Percentiles rank a stretch among this genome's conserved stretches.
These are phyloP conservation scores for Quambalaria eucalypti DNA, from an alignment of 1,284 basidiomycete species.

Conservation along the genomic window DNA sequence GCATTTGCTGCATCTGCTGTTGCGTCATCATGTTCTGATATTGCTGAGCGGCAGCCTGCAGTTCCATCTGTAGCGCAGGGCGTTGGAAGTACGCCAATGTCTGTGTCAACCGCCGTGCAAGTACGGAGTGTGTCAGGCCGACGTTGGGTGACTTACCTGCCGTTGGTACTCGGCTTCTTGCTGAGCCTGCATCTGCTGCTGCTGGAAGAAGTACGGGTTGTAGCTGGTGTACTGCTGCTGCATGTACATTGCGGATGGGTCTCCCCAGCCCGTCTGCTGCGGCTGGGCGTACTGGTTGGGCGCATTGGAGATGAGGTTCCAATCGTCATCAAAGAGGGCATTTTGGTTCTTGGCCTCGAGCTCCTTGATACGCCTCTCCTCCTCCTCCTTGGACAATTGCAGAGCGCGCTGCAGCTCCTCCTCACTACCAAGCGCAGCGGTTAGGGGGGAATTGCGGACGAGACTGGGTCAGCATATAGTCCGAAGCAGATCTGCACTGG, in stretches of 20 bases:
- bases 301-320: conserved; percentile 3
- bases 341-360: conserved; percentile 67
- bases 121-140: no score
- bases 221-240: conserved; percentile 49
- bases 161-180: conserved; percentile 45
- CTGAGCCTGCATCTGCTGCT: conserved; percentile 60
- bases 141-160: no score
- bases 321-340: conserved; percentile 66
- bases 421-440: conserved; percentile 51
- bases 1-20: conserved; percentile 22
- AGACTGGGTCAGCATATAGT: no score
- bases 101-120: no score
- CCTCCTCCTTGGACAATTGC: conserved; percentile 73
- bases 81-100: no score
- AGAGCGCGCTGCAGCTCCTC: conserved; percentile 70
- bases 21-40: conserved; percentile 49
- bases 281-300: conserved; percentile 16
- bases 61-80: no score
- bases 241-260: conserved; percentile 45
- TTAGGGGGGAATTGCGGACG: no score
- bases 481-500: no score
- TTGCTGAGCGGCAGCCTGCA: conserved; percentile 47
- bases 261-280: conserved; percentile 37
- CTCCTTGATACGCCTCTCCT: conserved; percentile 44
- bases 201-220: conserved; percentile 47